A percentile compares a stretch with the other conserved stretches of the same genome.
phyloP scores from a whole-genome alignment of 495 filamentous ascomycete genomes.

The Aspergillus haitiensis region DNA sequence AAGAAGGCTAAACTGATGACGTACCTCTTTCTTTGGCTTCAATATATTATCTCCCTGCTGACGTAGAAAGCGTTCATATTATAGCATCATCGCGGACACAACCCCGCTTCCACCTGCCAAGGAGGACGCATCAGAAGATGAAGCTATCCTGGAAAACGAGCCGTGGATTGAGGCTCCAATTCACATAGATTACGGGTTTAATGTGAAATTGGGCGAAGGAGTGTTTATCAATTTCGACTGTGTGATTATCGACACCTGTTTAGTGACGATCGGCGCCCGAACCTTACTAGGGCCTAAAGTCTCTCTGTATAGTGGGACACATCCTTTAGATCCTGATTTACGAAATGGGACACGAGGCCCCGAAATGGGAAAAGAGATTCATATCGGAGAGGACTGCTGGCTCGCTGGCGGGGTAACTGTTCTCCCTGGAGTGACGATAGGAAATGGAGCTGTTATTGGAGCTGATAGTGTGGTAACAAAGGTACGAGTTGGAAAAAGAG shows the following conservation, averaged over 20 bases:
- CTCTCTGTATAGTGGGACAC: constrained; percentile 66
- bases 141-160: constrained; percentile 56
- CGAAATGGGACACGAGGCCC: constrained; percentile 74
- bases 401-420: constrained; percentile 76
- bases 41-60: neutral
- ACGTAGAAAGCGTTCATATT: neutral
- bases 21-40: neutral
- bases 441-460: constrained; percentile 72
- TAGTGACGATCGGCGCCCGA: constrained; percentile 74
- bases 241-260: constrained; percentile 74
- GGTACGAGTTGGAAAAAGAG: constrained; percentile 46
- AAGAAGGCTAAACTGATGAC: neutral
- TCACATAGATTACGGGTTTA: constrained; percentile 73
- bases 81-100: constrained; percentile 58
- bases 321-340: constrained; percentile 72
- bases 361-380: constrained; percentile 72
- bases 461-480: constrained; percentile 91
- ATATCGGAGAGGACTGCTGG: constrained; percentile 87
- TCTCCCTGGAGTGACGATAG: constrained; percentile 77
- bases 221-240: constrained; percentile 79
- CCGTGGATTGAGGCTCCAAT: constrained; percentile 74
- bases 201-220: constrained; percentile 63
- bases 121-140: constrained; percentile 57
- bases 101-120: constrained; percentile 60
- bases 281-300: constrained; percentile 81